Percentiles rank a stretch among this genome's conserved stretches.
phyloP scores from a whole-genome alignment of 2,329 filamentous ascomycete species.

The Exserohilum turcica region DNA sequence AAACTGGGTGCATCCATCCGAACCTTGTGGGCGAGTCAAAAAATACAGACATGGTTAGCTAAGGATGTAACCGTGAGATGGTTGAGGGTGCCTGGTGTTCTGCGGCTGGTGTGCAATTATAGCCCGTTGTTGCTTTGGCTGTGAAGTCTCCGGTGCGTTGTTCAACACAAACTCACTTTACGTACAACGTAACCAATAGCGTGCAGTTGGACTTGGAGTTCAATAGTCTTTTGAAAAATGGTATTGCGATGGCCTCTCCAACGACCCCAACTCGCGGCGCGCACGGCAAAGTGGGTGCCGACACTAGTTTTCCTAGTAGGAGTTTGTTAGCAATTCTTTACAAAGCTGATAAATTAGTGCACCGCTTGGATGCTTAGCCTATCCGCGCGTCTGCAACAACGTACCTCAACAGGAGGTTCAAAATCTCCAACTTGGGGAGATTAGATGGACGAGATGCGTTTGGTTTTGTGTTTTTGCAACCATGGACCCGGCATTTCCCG shows the following conservation, averaged over 20 bases:
- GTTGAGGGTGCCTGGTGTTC: neutral
- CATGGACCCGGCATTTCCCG: no score
- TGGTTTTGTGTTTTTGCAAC: no score
- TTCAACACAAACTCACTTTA: conserved; percentile 9
- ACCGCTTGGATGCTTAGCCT: conserved; percentile 28
- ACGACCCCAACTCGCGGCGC: conserved; percentile 24
- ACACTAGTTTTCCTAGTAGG: neutral
- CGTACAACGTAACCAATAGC: conserved; percentile 17
- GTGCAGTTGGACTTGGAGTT: neutral
- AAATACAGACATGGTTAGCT: conserved; percentile 33
- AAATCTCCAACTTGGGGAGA: no score
- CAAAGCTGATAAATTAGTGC: neutral
- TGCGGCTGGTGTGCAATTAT: neutral
- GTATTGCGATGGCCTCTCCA: conserved; percentile 22
- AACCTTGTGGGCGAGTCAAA: conserved; percentile 35
- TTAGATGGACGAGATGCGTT: no score
- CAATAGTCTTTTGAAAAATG: conserved; percentile 5
- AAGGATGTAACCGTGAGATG: neutral
- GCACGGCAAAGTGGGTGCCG: neutral
- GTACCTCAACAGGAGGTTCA: no score
- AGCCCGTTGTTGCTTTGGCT: neutral
- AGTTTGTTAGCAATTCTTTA: no score
- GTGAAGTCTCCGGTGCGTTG: neutral
- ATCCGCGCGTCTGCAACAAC: conserved; percentile 15
- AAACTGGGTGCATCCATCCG: neutral